Base-by-base conservation (phyloP, 2,329 filamentous ascomycete genomes). In the Elsinoe arachidis region DNA sequence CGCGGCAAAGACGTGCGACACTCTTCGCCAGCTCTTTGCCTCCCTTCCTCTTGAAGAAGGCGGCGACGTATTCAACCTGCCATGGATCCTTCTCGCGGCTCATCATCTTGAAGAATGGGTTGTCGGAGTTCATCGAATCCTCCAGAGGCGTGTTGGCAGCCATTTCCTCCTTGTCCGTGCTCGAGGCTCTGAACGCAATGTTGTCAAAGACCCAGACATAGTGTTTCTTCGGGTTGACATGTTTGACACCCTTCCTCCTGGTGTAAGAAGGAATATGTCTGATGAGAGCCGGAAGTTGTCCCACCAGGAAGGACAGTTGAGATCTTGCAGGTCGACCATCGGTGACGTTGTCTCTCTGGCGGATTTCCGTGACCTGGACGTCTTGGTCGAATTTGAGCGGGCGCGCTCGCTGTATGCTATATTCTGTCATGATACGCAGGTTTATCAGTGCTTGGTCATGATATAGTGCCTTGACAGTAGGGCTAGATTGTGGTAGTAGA, bases 171-270 rank as follows among this genome's bases (percentile, higher is more conserved):
- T 51, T 37, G 34, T 57, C 44, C 10, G 55, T 35, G 15, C 37
- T 43, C 30, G 54, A 56, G 21, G 69, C 65, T 60, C 82, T 81
- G 69, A 86, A 92, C 3, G 90, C 91, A 2, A 88, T 92, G 66
- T 93, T 96, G 74, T 97, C 90, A 49, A 96, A 77, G 6, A 96
- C 76, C 92, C 92, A 96, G 39, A 96, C 84, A 12, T 81, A 83
- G 69, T 96, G 87, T 52, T 76, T 70, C n/a, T 81, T 73, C 14
- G 78, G 76, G 56, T 83, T 79, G 47, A 89, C 80, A 5, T 67
- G 63, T 47, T 65, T 61, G 5, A 52, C 56, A 5, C 23, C 30
- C 2, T 52, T 56, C 30, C 58, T 52, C n/a, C 38, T 17, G 41
- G 34, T 26, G 30, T 46, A 56, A 7, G 54, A 46, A n/a, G 54